Base-by-base conservation (phyloP, 345 rosid genomes). In the Hibiscus trionum region DNA sequence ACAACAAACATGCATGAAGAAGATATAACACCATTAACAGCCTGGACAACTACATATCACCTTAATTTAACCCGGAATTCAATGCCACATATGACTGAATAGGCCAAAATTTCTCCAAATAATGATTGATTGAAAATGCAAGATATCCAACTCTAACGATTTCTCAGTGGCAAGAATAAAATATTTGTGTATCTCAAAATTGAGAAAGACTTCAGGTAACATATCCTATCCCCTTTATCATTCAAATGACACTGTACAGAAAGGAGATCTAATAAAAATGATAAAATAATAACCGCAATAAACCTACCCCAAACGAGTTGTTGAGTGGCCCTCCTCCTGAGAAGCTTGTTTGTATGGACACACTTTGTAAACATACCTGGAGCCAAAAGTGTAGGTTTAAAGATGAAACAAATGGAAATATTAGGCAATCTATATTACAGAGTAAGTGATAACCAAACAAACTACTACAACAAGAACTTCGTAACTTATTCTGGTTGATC, bases 281-380 rank as follows among this genome's bases (percentile, higher is more conserved):
- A 59, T 66, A 61, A 61, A 11, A 52, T 75, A 37, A 75, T 19
- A 58, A 27, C 55, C 44, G 56, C 61, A 33, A 66, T 12, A 71
- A 31, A 69, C 91, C 69, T 88, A 96, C 98, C 98, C 99, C 80
- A 96, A 77, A 59, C 78, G 78, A 52, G 97, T 91, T 55, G 81
- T 78, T 4, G 90, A 24, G 73, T 87, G 76, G 24, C 91, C 95
- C 76, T 96, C 98, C 78, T 78, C 87, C 74, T 91, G 99, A 69
- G 96, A 81, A 76, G 98, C 87, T 78, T 91, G 86, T 82, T 89
- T 93, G 76, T 83, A 93, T 14, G 85, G 95, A 72, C 98, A 96
- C 63, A 93, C 89, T 82, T 89, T 96, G 88, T 96, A 96, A 73
- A 87, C 81, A 76, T 96, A 93, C 89, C 99, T 96, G 84, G 66